Base-by-base conservation (phyloP, 2,329 filamentous ascomycete species). In the Monosporascus sp. region DNA sequence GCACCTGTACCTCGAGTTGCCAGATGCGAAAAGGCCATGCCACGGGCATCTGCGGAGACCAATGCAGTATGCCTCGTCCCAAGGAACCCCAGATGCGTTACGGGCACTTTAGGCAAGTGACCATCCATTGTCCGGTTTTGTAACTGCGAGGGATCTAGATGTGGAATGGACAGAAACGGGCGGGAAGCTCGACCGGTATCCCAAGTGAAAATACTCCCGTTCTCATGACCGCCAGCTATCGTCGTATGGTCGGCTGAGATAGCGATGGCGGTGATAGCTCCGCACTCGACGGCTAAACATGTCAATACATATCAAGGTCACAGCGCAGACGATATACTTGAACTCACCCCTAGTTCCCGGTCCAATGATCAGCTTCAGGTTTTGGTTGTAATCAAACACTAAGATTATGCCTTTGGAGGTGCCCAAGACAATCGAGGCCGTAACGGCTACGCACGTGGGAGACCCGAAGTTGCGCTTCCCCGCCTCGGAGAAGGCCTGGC, bases 1-100 rank as follows among this genome's bases (percentile, higher is more conserved):
- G 91, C 82, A 3, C 94, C 94, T 38, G 95, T 87, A 2, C 94
- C 95, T 63, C 95, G 81, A 9, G 91, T 96, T 9, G 94, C 95
- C 9, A 99, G 80, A 71, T 99, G 95, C 3, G 94, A 97, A 69
- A 99, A 99, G 0, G 94, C 93, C 95, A 99, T 99, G 20, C 95
- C 94, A 48, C 84, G 84, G 64, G 96, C 89, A 70, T 99, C 92
- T 2, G 94, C 94, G 4, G 94, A 99, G 11, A 97, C 92, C 5
- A 99, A 78, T 3, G 95, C 94, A 15, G 94, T 99, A 64, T 94
- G 92, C 55, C 95, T 82, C 3, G 90, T 97, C 7, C 93, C 94
- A 6, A 99, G 77, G 67, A 99, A 99, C 0, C 93, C 94, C n/a
- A 99, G 73, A 70, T 99, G 92, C 7, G 94, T 84, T 45, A 99